Percentiles rank a stretch among this genome's conserved stretches.
These are phyloP conservation scores for Sextonia rubra DNA, from an alignment of 164 flowering plant genomes.

Conservation along the genomic window DNA sequence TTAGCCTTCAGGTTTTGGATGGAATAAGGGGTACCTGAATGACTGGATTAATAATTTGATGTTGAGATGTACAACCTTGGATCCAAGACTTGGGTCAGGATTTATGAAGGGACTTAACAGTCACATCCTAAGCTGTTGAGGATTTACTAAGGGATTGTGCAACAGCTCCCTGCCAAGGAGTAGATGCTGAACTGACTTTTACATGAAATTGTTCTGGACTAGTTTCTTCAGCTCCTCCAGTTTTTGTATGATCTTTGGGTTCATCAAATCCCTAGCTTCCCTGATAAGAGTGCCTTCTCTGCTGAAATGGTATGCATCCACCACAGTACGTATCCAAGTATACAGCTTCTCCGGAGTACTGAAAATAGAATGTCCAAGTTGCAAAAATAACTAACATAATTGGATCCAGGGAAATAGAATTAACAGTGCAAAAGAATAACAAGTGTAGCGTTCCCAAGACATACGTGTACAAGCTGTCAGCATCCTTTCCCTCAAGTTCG, in stretches of 20 bases:
- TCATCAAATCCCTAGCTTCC: conserved; percentile 66
- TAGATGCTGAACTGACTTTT: conserved; percentile 6
- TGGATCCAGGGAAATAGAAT: neutral
- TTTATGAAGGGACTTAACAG: too few species aligned
- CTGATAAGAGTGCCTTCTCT: conserved; percentile 50
- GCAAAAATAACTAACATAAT: neutral
- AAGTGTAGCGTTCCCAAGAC: conserved; percentile 17
- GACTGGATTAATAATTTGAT: too few species aligned
- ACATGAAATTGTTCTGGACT: conserved; percentile 52
- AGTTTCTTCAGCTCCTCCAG: conserved; percentile 49
- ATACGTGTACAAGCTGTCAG: conserved; percentile 77
- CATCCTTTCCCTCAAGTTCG: conserved; percentile 73
- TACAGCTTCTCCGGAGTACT: conserved; percentile 75
- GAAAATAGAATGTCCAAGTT: conserved; percentile 3
- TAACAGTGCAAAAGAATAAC: neutral
- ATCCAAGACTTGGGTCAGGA: too few species aligned
- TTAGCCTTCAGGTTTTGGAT: too few species aligned
- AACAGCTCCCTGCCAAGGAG: neutral
- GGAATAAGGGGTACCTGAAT: too few species aligned
- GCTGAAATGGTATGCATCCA: conserved; percentile 64
- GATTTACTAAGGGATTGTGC: neutral
- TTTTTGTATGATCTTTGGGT: conserved; percentile 42
- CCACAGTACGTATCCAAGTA: conserved; percentile 43
- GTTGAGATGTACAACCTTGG: too few species aligned
- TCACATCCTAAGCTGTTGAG: too few species aligned